Conservation (phyloP, 495 filamentous ascomycete species). For the Xylaria curta region DNA sequence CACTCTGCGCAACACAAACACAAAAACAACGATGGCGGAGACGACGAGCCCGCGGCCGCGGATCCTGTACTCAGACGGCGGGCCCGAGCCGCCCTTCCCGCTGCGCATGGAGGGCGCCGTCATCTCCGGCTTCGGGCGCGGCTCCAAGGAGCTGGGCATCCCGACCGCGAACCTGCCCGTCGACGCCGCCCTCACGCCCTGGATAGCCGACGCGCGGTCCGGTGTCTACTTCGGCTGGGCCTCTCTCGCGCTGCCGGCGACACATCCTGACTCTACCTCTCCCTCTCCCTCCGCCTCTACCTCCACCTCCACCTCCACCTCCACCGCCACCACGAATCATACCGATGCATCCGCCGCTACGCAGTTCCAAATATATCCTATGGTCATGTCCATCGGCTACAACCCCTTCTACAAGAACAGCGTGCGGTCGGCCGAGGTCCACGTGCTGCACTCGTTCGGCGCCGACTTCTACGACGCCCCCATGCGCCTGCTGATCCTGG, state of each 20-base stretch:
- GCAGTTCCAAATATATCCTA: constrained; percentile 70
- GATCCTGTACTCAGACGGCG: constrained; percentile 70
- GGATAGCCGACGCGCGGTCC: constrained; percentile 70
- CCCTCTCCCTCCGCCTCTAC: too few relatives aligned
- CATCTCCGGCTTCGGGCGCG: constrained; percentile 91
- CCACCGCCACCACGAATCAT: constrained; percentile 24
- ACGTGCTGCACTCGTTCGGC: constrained; percentile 77
- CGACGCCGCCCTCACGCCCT: constrained; percentile 68
- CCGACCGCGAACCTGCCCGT: constrained; percentile 97
- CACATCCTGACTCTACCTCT: constrained; percentile 49
- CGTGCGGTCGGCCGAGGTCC: constrained; percentile 85
- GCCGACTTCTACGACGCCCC: constrained; percentile 83
- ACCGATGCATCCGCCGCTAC: not conserved
- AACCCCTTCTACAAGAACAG: constrained; percentile 94
- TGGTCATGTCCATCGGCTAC: constrained; percentile 95
- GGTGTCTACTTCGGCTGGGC: constrained; percentile 96
- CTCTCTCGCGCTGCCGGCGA: constrained; percentile 60
- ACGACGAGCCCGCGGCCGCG: constrained; percentile 52
- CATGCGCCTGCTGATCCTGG: constrained; percentile 80
- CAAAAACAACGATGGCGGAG: constrained; percentile 23
- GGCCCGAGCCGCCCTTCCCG: constrained; percentile 80
- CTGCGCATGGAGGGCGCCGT: constrained; percentile 81
- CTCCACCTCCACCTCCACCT: constrained; percentile 25
- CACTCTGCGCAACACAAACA: not conserved
- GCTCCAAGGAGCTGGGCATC: constrained; percentile 93